Base-by-base conservation (phyloP, 2,329 filamentous ascomycete species). In the Sporothrix dimorphospora region DNA sequence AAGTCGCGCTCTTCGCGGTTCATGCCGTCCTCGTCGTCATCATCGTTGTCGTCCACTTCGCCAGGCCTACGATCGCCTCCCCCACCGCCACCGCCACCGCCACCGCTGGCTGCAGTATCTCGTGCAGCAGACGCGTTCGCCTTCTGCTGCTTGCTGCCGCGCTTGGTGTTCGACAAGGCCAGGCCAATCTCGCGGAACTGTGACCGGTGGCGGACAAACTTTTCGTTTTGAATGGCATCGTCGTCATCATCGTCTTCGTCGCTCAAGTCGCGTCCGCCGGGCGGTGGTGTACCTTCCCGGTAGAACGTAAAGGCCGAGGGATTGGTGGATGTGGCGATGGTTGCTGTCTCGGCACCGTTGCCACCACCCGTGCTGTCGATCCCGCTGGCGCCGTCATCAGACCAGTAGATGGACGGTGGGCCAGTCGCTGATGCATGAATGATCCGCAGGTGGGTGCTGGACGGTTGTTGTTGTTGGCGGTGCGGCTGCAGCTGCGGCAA, bases 281-380 rank as follows among this genome's bases (percentile, higher is more conserved):
- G 80, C 14, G 81, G 77, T 14, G 81, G 81, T n/a, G 82, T 82
- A 14, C 75, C 76, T 70, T 83, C 82, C 21, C 81, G 80, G 75
- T 81, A 82, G 49, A 84, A 84, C 0, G 82, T 84, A 72, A 78
- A 81, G 30, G 79, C 77, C 1, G 76, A 76, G 27, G 76, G 74
- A n/a, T 77, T 77, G 53, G 75, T 73, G 21, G 71, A 63, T 8
- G 69, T 69, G 14, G 68, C 72, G 3, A 73, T 70, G 34, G 74
- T 74, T 3, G 72, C 71, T 12, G 74, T 67, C 40, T 75, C 74
- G 6, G 66, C 69, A 2, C 55, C 72, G n/a, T 53, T 70, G 45
- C 27, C 45, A 4, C 65, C 65, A 3, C 45, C 65, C 24, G 16
- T n/a, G 24, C 63, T 66, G 24, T 47, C 63, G 8, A 66, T 14